Base-by-base conservation (phyloP, 2,329 filamentous ascomycete species). In the Xylaria sp. region DNA sequence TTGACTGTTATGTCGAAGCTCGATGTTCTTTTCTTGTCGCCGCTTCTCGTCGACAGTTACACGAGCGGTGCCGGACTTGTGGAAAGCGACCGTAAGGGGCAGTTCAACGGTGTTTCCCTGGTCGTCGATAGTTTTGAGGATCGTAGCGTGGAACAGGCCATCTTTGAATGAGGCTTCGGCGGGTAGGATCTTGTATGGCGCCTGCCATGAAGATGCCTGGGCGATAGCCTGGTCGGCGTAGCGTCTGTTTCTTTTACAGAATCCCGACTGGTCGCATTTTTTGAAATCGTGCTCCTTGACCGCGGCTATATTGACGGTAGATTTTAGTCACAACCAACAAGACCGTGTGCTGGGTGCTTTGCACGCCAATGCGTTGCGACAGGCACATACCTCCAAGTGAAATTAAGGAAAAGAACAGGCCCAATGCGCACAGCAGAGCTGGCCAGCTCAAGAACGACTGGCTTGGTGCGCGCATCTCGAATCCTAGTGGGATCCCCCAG, bases 261-360 rank as follows among this genome's bases (percentile, higher is more conserved):
- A 99, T 76, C 96, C 96, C 4, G 95, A 96, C 79, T 99, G 95
- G 73, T 92, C 84, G 83, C 96, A 99, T 75, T 92, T 97, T 79
- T 98, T 99, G 86, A 98, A 99, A 80, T 97, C 94, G 76, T 97
- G 90, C 78, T 97, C 92, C 83, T 99, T 99, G 60, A 99, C 96
- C 75, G 88, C 86, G 72, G 88, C 94, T 97, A 65, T 25, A 52
- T 67, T 66, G 70, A 67, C 34, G 56, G 56, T 59, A 52, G 50
- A n/a, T 20, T 20, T 66, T 46, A 71, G 56, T 25, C 45, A 56
- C 13, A 34, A 50, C 13, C 23, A 43, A 18, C 58, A 9, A 30
- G 30, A 18, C 12, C 7, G 32, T 18, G 53, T 23, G 43, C 39
- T 18, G 18, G 45, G n/a, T 58, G 23, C 18, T 55, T 32, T 15